Conservation (phyloP, 495 filamentous ascomycete species). For the Glarea lozoyensis region DNA sequence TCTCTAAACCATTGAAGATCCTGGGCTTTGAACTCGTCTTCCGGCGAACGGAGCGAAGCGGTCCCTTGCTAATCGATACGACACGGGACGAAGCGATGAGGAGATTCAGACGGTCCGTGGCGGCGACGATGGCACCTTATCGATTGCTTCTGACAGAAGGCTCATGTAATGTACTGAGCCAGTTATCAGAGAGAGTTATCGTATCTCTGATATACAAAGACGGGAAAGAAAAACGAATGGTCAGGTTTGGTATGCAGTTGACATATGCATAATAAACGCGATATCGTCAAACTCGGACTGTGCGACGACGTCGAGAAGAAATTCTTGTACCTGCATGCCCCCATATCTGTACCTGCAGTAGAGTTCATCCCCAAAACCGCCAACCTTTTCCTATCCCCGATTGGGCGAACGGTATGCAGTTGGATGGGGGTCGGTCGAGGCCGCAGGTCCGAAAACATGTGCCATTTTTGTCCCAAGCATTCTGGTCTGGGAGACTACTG, state of each 20-base stretch:
- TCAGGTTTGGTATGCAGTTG: no score
- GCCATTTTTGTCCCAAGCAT: no score
- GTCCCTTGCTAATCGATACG: constrained; percentile 1
- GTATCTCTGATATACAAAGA: background rate
- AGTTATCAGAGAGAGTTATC: background rate
- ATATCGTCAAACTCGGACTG: constrained; percentile 2
- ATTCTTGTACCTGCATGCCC: no score
- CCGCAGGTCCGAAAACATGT: no score
- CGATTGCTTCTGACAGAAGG: background rate
- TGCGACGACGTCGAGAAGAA: no score
- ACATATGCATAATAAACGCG: background rate
- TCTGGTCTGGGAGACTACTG: no score
- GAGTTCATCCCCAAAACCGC: no score
- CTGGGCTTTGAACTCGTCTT: background rate
- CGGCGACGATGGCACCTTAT: background rate
- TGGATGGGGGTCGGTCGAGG: no score
- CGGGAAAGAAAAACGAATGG: no score
- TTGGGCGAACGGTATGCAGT: no score
- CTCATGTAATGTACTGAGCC: background rate
- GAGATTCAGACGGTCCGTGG: background rate
- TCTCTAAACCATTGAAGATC: background rate
- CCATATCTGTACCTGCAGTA: no score
- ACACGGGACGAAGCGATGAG: background rate
- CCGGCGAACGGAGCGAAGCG: background rate
- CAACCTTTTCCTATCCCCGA: no score